A percentile compares a stretch with the other conserved stretches of the same genome.
Evolutionary conservation across 2,329 filamentous ascomycete species (phyloP).

Genomic region (Penicillium sp.): DNA sequence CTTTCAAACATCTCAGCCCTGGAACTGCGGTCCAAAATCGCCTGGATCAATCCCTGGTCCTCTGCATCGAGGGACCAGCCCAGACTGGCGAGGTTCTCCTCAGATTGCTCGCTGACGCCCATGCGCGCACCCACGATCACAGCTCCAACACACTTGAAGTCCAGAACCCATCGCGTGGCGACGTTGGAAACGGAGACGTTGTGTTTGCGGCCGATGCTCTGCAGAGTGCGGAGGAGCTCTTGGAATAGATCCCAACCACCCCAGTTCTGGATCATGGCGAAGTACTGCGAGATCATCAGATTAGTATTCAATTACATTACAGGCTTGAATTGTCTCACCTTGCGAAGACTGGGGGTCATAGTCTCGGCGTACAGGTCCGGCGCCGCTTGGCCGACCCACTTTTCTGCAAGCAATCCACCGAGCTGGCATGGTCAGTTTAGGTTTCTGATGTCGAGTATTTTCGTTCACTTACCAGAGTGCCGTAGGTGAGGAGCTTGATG

Average conservation of each 20-base stretch:
- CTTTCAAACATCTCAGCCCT: neutral
- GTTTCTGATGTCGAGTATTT: neutral
- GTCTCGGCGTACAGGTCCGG: neutral
- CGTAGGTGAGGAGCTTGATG: slow-evolving; percentile 49
- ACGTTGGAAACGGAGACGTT: neutral
- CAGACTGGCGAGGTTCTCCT: neutral
- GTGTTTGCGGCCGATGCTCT: neutral
- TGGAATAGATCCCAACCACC: neutral
- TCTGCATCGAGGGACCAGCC: neutral
- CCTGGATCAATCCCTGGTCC: neutral
- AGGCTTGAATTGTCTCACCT: neutral
- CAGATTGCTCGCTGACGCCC: neutral
- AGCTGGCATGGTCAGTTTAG: neutral
- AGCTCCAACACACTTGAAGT: neutral
- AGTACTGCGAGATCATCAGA: neutral
- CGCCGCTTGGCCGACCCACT: neutral
- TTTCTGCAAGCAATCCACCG: neutral
- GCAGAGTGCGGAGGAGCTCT: neutral
- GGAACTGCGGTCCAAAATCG: neutral
- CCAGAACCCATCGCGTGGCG: neutral
- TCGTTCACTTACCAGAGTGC: slow-evolving; percentile 35
- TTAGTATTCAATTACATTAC: neutral
- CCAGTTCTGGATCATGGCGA: slow-evolving; percentile 1
- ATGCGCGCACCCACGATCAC: neutral
- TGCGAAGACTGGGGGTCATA: neutral